Evolutionary conservation across 768 basidiomycete species (phyloP).

Genomic region (Tylopilus intermedius): DNA sequence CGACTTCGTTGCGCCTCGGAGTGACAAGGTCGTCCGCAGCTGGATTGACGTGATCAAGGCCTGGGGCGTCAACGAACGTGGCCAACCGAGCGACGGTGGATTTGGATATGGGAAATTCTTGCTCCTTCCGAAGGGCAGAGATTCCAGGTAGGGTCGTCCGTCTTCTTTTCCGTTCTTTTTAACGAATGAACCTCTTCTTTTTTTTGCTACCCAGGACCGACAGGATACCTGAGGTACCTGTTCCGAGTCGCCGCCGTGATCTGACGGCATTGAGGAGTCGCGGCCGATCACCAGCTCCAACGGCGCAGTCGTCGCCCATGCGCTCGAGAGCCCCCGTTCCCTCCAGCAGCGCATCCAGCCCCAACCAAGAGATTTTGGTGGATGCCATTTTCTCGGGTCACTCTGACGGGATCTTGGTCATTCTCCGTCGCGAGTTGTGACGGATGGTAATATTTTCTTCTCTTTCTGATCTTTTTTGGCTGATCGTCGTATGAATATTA

Average conservation of each 20-base stretch:
- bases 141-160: constrained; percentile 41
- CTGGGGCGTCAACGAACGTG: constrained; percentile 81
- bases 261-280: constrained; percentile 16
- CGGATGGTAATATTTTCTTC: background rate
- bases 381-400: constrained; percentile 85
- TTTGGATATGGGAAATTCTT: constrained; percentile 77
- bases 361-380: constrained; percentile 44
- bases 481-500: background rate
- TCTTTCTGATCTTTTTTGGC: background rate
- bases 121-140: constrained; percentile 52
- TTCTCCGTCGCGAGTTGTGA: constrained; percentile 41
- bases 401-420: constrained; percentile 79
- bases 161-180: background rate
- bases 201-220: constrained; percentile 17
- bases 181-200: background rate
- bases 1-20: constrained; percentile 63
- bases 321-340: constrained; percentile 15
- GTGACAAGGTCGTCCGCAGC: constrained; percentile 60
- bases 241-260: constrained; percentile 30
- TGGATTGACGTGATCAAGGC: constrained; percentile 78
- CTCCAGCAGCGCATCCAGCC: background rate
- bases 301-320: background rate
- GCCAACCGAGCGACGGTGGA: constrained; percentile 78
- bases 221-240: constrained; percentile 22
- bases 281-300: constrained; percentile 7